phyloP scores from a whole-genome alignment of 2,329 filamentous ascomycete genomes.

The Acephala macrosclerotiorum region DNA sequence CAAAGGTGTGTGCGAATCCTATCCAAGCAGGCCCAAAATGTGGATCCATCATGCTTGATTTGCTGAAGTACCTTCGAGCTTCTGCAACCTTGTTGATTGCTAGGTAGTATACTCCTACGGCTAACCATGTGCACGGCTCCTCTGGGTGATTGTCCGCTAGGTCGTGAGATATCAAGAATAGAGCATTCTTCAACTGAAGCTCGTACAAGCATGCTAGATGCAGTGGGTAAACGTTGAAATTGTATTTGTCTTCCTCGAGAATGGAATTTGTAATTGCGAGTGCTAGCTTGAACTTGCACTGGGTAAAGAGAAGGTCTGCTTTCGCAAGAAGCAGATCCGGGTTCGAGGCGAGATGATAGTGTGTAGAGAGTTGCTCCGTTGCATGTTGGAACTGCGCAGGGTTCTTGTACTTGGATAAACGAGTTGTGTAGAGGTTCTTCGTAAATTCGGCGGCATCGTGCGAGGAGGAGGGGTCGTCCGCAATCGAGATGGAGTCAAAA shows the following conservation, averaged over 20 bases:
- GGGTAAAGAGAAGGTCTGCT: slow-evolving; percentile 91
- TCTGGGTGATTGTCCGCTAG: slow-evolving; percentile 90
- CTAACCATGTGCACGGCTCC: slow-evolving; percentile 91
- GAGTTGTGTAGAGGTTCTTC: slow-evolving; percentile 94
- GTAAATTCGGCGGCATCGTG: slow-evolving; percentile 94
- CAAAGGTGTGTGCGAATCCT: slow-evolving; percentile 97
- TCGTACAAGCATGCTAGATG: slow-evolving; percentile 93
- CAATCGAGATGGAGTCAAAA: slow-evolving; percentile 81
- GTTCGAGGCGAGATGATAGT: slow-evolving; percentile 87
- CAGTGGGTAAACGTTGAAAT: slow-evolving; percentile 86
- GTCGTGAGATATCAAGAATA: slow-evolving; percentile 93
- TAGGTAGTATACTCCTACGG: slow-evolving; percentile 95
- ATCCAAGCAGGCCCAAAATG: slow-evolving; percentile 99
- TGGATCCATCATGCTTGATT: slow-evolving; percentile 95
- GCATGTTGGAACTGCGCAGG: slow-evolving; percentile 83
- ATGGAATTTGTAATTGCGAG: slow-evolving; percentile 84
- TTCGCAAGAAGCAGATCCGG: slow-evolving; percentile 89
- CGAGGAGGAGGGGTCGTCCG: slow-evolving; percentile 69
- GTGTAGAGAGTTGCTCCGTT: slow-evolving; percentile 89
- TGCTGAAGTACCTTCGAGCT: slow-evolving; percentile 94
- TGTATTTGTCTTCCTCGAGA: slow-evolving; percentile 84
- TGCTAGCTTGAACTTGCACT: slow-evolving; percentile 91
- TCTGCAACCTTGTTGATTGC: slow-evolving; percentile 89
- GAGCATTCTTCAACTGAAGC: slow-evolving; percentile 82
- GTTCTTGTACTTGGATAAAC: slow-evolving; percentile 93